Base-by-base conservation (phyloP, 1,139 yeast species). In the Yamadazyma pseudoaaseri region DNA sequence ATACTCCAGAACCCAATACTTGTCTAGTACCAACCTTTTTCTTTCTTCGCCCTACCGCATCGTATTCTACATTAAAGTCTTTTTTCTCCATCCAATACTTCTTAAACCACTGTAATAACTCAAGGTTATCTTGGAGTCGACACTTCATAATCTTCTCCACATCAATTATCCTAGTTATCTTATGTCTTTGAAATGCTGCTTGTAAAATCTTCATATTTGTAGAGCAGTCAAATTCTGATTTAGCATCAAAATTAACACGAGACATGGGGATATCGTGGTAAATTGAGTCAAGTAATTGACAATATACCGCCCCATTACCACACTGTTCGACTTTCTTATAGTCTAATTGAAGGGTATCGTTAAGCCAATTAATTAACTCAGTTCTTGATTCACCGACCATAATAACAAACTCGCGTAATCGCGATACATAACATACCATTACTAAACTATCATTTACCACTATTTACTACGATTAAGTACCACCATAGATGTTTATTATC, bases 301-400 rank as follows among this genome's bases (percentile, higher is more conserved):
- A 89, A 56, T 86, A 90, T 3, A 87, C 94, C 0, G 96, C 96
- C 3, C 99, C 99, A 3, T 84, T 79, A 13, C 99, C 99, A 54
- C 96, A 84, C 58, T 89, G 92, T 54, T 94, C 98, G 2, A 92
- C 84, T 51, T 85, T 87, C 33, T 79, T 70, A 48, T 85, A 76
- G 43, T 79, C 70, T 27, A 89, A 59, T 34, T 73, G 74, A 28
- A 87, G 68, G 5, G 86, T 74, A 31, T 73, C 67, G 54, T 90
- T 90, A 45, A 92, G 71, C 97, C 98, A 94, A 38, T 73, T 76
- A 39, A 94, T 63, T 18, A 92, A 73, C 49, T 89, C 97, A 31
- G 83, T 79, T 49, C 97, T 76, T 17, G 94, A 83, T 51, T 83
- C 89, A 20, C 86, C 85, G 51, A 78, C 59, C 34, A 51, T 39